Conservation (phyloP, 2,329 filamentous ascomycete genomes). For the Alternaria sp. region DNA sequence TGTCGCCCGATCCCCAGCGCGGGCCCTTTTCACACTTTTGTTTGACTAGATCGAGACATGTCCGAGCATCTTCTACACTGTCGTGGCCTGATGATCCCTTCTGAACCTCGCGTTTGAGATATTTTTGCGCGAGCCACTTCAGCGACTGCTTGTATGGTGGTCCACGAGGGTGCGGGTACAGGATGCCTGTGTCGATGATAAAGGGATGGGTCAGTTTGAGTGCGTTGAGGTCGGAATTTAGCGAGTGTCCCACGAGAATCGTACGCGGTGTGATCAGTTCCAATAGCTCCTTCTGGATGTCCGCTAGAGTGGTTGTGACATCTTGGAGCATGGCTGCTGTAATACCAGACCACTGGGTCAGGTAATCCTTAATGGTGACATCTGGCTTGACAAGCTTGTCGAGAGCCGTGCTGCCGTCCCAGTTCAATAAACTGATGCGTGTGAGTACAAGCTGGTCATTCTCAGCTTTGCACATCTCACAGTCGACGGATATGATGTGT, state of each 20-base stretch:
- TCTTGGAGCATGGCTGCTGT: conserved; percentile 83
- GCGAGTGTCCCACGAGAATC: conserved; percentile 81
- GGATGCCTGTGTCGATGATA: conserved; percentile 88
- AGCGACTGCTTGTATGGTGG: conserved; percentile 89
- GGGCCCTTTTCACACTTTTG: conserved; percentile 95
- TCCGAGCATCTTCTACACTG: conserved; percentile 89
- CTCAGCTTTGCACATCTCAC: conserved; percentile 95
- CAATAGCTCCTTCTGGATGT: conserved; percentile 83
- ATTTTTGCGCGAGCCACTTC: conserved; percentile 88
- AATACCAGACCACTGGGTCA: conserved; percentile 90
- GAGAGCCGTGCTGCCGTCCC: conserved; percentile 82
- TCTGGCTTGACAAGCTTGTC: conserved; percentile 93
- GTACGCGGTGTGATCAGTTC: conserved; percentile 75
- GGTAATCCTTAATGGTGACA: conserved; percentile 88
- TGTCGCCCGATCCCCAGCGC: conserved; percentile 81
- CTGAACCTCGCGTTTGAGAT: conserved; percentile 87
- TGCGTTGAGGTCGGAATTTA: conserved; percentile 85
- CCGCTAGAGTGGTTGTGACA: conserved; percentile 82
- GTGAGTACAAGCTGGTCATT: conserved; percentile 83
- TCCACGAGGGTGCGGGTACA: conserved; percentile 90
- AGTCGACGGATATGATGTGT: conserved; percentile 83
- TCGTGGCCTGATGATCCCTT: conserved; percentile 83
- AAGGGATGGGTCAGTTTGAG: conserved; percentile 89
- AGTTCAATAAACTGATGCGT: conserved; percentile 84
- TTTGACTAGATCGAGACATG: conserved; percentile 91